Conservation (phyloP, 352 stramenopile species). For the Phytopythium oedochilum region DNA sequence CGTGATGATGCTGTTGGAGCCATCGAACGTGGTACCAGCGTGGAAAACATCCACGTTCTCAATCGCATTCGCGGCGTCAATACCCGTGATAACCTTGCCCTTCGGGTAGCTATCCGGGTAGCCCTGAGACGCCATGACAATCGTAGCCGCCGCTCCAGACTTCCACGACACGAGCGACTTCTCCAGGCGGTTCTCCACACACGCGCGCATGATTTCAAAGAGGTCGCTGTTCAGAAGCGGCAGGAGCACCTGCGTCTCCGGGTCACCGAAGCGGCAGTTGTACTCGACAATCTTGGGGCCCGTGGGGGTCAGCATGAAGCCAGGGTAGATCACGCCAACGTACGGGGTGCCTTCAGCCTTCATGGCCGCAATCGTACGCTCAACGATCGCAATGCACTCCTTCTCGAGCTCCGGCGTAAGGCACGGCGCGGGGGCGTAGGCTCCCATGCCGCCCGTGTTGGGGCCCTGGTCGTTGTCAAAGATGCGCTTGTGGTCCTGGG, state of each 20-base stretch:
- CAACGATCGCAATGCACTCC: slow-evolving; percentile 88
- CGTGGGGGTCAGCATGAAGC: slow-evolving; percentile 94
- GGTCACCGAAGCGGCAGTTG: slow-evolving; percentile 99
- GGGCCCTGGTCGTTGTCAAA: slow-evolving; percentile 96
- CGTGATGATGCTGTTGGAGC: slow-evolving; percentile 76
- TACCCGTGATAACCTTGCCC: slow-evolving; percentile 93
- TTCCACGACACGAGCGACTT: slow-evolving; percentile 89
- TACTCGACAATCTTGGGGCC: slow-evolving; percentile 98
- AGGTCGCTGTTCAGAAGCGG: slow-evolving; percentile 97
- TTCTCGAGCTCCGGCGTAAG: slow-evolving; percentile 91
- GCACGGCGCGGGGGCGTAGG: slow-evolving; percentile 96
- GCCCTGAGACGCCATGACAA: slow-evolving; percentile 95
- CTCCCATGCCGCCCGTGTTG: slow-evolving; percentile 99
- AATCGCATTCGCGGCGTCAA: slow-evolving; percentile 82
- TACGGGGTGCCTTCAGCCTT: slow-evolving; percentile 97
- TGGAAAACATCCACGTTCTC: slow-evolving; percentile 97
- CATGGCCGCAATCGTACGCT: slow-evolving; percentile 74
- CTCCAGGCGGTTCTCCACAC: slow-evolving; percentile 91
- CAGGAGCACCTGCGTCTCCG: slow-evolving; percentile 98
- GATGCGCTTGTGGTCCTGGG: slow-evolving; percentile 99
- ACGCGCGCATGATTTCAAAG: slow-evolving; percentile 97
- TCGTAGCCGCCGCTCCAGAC: slow-evolving; percentile 89
- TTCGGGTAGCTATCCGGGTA: slow-evolving; percentile 99
- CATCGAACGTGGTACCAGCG: slow-evolving; percentile 91
- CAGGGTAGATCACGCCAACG: slow-evolving; percentile 97